Percentiles rank a stretch among this genome's conserved stretches.
These are phyloP conservation scores for Leccinum angustisporum DNA, from an alignment of 1,284 basidiomycete species.

Conservation along the genomic window DNA sequence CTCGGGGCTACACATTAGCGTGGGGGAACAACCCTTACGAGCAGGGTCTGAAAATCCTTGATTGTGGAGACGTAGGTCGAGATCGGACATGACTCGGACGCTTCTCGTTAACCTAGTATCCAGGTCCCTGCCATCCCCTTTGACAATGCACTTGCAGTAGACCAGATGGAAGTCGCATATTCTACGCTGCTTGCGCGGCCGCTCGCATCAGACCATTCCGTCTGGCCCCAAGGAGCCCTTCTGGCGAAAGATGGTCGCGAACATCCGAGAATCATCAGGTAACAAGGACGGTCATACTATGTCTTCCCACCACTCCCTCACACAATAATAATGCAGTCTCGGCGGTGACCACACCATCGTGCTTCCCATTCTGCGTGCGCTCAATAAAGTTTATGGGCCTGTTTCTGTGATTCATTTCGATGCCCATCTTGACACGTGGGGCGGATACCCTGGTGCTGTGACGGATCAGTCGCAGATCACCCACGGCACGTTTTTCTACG, in stretches of 20 bases:
- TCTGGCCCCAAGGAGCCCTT: constrained; percentile 26
- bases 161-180: constrained; percentile 80
- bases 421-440: constrained; percentile 73
- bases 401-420: constrained; percentile 83
- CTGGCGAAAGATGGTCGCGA: constrained; percentile 54
- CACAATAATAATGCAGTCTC: constrained; percentile 42
- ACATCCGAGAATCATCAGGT: constrained; percentile 72
- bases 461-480: constrained; percentile 65
- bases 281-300: constrained; percentile 6
- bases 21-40: constrained; percentile 71
- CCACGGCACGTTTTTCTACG: constrained; percentile 77
- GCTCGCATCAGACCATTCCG: constrained; percentile 37
- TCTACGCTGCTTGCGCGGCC: constrained; percentile 61
- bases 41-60: constrained; percentile 59
- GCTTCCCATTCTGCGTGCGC: constrained; percentile 69
- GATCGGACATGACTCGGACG: background rate
- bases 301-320: background rate
- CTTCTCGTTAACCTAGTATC: background rate
- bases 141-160: constrained; percentile 73
- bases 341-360: constrained; percentile 83
- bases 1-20: constrained; percentile 60
- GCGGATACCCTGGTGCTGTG: constrained; percentile 49
- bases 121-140: constrained; percentile 71
- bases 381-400: constrained; percentile 72
- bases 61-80: constrained; percentile 70